These are phyloP conservation scores for Elaeagnus macrophylla DNA, from an alignment of 306 rosid genomes.

Conservation along the genomic window DNA sequence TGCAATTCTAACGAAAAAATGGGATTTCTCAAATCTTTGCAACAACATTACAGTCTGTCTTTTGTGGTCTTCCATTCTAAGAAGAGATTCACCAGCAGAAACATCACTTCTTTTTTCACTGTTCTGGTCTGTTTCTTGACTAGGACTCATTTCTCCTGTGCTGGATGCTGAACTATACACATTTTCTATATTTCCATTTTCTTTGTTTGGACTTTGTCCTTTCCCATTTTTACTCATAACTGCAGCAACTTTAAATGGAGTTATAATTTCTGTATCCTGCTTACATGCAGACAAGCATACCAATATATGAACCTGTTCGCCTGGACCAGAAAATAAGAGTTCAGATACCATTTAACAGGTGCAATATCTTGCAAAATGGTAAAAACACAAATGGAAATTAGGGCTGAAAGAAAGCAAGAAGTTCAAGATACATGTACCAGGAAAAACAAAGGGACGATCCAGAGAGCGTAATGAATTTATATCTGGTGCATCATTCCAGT, in stretches of 20 bases:
- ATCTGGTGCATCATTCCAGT: slow-evolving; percentile 66
- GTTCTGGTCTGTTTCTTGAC: too few species aligned
- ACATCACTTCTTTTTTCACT: slow-evolving; percentile 24
- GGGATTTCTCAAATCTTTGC: slow-evolving; percentile 75
- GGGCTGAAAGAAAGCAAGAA: slow-evolving; percentile 13
- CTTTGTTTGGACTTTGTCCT: slow-evolving; percentile 39
- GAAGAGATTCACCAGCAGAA: slow-evolving; percentile 50
- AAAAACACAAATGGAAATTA: slow-evolving; percentile 17
- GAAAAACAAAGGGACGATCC: slow-evolving; percentile 84
- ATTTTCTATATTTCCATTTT: slow-evolving; percentile 40
- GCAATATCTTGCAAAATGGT: slow-evolving; percentile 16
- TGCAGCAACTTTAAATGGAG: slow-evolving; percentile 77
- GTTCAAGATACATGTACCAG: slow-evolving; percentile 51
- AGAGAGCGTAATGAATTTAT: slow-evolving; percentile 51
- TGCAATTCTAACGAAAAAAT: slow-evolving; percentile 84
- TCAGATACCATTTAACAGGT: slow-evolving; percentile 30
- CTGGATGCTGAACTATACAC: slow-evolving; percentile 25
- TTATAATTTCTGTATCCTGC: slow-evolving; percentile 63
- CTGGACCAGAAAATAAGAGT: slow-evolving; percentile 45
- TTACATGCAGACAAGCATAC: slow-evolving; percentile 89
- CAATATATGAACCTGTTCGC: slow-evolving; percentile 83
- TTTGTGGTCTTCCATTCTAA: slow-evolving; percentile 56
- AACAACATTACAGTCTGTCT: slow-evolving; percentile 52
- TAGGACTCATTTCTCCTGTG: slow-evolving; percentile 32
- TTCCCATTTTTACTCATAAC: slow-evolving; percentile 54